These are phyloP conservation scores for Mycotypha africana DNA, from an alignment of 371 early-diverging fungal species.

Conservation along the genomic window DNA sequence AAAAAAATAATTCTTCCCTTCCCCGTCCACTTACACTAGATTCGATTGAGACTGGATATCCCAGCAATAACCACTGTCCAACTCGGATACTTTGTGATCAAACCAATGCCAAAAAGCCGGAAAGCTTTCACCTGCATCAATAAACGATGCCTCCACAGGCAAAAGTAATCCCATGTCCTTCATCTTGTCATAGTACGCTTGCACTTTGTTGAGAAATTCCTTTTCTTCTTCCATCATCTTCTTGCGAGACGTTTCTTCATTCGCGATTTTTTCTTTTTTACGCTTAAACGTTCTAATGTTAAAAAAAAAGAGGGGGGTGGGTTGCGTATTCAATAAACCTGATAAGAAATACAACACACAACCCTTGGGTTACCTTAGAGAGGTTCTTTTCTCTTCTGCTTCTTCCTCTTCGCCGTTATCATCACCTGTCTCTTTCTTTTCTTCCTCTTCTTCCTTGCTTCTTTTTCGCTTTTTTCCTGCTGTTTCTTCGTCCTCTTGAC, in stretches of 20 bases:
- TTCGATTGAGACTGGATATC: constrained; percentile 16
- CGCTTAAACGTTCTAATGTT: constrained; percentile 52
- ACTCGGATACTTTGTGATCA: constrained; percentile 35
- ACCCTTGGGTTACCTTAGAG: constrained; percentile 48
- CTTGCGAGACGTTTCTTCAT: constrained; percentile 45
- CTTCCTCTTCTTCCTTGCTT: constrained; percentile 4
- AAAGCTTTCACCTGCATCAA: neutral
- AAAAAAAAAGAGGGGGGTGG: no score
- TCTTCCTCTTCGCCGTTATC: constrained; percentile 28
- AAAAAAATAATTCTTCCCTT: no score
- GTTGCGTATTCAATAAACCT: no score
- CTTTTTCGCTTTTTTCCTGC: neutral
- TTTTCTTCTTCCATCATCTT: constrained; percentile 53
- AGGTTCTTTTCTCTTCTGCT: constrained; percentile 43
- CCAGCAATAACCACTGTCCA: constrained; percentile 27
- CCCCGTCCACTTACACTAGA: constrained; percentile 12
- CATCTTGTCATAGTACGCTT: constrained; percentile 30
- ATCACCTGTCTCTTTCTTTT: constrained; percentile 5
- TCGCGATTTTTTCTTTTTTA: constrained; percentile 50
- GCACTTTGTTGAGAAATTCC: constrained; percentile 23
- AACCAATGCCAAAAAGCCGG: constrained; percentile 34
- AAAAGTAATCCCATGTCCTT: constrained; percentile 1
- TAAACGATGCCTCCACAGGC: constrained; percentile 8
- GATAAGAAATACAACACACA: neutral
- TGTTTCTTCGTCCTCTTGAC: neutral